Conservation (phyloP, 2,329 filamentous ascomycete species). For the Leptographium lundbergii region DNA sequence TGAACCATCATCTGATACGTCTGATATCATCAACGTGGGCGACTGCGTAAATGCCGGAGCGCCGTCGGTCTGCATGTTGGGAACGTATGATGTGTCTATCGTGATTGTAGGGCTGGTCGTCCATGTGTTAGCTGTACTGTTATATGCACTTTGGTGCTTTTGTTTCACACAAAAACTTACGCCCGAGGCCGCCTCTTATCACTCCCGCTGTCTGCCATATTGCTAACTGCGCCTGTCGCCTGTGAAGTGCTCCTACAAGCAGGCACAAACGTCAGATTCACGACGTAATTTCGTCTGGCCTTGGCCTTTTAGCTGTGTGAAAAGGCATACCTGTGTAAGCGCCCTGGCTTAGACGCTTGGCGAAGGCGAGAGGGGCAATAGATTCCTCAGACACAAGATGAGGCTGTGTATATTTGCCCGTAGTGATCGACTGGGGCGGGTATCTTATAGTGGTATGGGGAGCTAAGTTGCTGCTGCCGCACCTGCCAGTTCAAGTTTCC, state of each 20-base stretch:
- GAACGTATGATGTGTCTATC: conserved; percentile 33
- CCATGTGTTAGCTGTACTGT: background rate
- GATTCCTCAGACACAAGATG: background rate
- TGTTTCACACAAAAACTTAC: conserved; percentile 1
- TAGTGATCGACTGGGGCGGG: background rate
- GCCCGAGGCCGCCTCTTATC: conserved; percentile 7
- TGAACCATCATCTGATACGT: conserved; percentile 24
- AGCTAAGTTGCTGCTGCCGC: no score
- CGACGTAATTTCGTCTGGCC: no score
- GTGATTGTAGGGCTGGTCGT: conserved; percentile 37
- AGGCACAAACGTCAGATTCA: background rate
- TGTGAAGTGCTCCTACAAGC: background rate
- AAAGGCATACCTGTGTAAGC: background rate
- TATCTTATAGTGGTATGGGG: no score
- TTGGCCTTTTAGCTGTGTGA: no score
- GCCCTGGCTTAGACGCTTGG: background rate
- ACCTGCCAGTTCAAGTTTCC: background rate
- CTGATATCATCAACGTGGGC: conserved; percentile 21
- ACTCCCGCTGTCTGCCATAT: conserved; percentile 3
- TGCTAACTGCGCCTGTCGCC: background rate
- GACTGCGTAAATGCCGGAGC: conserved; percentile 17
- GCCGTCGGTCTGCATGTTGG: conserved; percentile 19
- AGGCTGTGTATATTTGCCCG: background rate
- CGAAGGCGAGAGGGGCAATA: background rate
- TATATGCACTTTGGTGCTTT: background rate